A percentile compares a stretch with the other conserved stretches of the same genome.
These are phyloP conservation scores for Colletotrichum limetticola DNA, from an alignment of 2,329 filamentous ascomycete species.

Conservation along the genomic window DNA sequence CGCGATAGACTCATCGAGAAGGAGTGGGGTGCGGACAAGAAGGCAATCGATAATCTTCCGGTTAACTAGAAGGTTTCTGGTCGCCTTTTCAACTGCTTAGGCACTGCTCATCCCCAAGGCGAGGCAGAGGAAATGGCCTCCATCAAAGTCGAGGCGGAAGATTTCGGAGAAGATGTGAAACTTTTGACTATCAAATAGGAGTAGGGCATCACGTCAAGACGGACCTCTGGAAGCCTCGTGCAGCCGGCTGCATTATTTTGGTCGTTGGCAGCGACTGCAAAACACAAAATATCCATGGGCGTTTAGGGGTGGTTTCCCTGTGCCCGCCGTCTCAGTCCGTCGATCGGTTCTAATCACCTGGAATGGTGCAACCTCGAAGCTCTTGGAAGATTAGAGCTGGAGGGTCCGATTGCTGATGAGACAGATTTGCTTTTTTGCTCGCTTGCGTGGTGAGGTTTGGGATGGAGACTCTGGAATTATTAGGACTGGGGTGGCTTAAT, in stretches of 20 bases:
- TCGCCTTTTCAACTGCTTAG: neutral
- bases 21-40: constrained; percentile 78
- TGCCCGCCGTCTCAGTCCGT: neutral
- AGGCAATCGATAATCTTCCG: constrained; percentile 78
- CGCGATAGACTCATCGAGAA: constrained; percentile 79
- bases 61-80: constrained; percentile 34
- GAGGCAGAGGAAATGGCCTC: neutral
- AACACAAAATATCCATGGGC: neutral
- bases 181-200: neutral
- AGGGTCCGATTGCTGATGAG: constrained; percentile 6
- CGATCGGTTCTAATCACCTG: constrained; percentile 17
- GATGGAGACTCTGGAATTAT: neutral
- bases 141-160: neutral
- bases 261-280: neutral
- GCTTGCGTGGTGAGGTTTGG: neutral
- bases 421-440: neutral
- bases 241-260: constrained; percentile 8
- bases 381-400: constrained; percentile 20
- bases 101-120: neutral
- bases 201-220: neutral
- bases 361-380: constrained; percentile 15
- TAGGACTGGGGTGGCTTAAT: neutral
- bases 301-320: constrained; percentile 24
- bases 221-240: neutral
- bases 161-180: neutral